phyloP scores from a whole-genome alignment of 225 moss, liverwort and hornwort genomes.

The Antitrichia curtipendula region DNA sequence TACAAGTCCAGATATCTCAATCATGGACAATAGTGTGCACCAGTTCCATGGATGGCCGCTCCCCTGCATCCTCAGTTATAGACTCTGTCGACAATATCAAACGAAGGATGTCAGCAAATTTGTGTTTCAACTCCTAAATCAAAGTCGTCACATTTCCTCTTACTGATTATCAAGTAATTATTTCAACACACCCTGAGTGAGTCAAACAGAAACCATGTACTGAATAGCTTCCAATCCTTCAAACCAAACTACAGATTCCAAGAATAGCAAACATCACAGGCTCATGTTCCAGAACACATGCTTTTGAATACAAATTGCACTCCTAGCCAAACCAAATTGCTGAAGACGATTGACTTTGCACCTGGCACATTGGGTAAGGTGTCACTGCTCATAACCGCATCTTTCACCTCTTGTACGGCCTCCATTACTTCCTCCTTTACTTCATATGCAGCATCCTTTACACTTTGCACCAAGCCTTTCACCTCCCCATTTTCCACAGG shows the following conservation, averaged over 20 bases:
- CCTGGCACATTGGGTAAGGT: slow-evolving; percentile 20
- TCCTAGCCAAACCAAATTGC: background rate
- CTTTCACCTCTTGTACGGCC: slow-evolving; percentile 39
- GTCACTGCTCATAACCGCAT: slow-evolving; percentile 30
- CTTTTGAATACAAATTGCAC: background rate
- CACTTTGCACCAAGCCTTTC: slow-evolving; percentile 26
- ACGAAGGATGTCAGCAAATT: background rate
- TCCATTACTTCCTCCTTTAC: slow-evolving; percentile 36
- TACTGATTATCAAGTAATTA: background rate
- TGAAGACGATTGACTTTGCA: background rate
- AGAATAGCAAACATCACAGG: background rate
- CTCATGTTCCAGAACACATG: background rate
- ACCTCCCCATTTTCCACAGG: background rate
- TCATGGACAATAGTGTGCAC: slow-evolving; percentile 50
- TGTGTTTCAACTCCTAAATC: background rate
- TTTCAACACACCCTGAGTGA: background rate
- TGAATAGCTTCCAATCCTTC: background rate
- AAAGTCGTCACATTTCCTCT: background rate
- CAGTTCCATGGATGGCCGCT: slow-evolving; percentile 46
- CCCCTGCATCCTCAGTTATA: slow-evolving; percentile 36
- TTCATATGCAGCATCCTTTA: slow-evolving; percentile 28
- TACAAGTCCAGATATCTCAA: background rate
- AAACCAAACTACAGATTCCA: background rate
- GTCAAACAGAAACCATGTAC: background rate
- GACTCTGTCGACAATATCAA: slow-evolving; percentile 18